phyloP scores from a whole-genome alignment of 2,329 filamentous ascomycete species.

The Metarhizium album region DNA sequence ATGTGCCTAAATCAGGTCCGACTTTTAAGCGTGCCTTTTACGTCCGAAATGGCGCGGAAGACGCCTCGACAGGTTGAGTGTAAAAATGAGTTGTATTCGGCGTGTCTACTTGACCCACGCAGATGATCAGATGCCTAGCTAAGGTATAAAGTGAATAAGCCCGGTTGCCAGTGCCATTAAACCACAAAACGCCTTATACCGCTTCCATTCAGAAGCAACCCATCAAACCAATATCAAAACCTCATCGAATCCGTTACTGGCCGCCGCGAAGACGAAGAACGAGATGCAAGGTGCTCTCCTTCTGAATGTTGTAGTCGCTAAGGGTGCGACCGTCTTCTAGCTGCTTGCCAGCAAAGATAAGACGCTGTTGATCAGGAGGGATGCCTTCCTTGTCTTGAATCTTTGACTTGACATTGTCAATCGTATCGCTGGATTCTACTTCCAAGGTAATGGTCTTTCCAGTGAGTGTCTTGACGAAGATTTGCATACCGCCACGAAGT shows the following conservation, averaged over 20 bases:
- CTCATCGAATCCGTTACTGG: conserved; percentile 20
- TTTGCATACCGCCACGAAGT: conserved; percentile 72
- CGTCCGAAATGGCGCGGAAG: too few species aligned
- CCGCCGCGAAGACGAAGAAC: conserved; percentile 87
- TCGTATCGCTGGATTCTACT: conserved; percentile 82
- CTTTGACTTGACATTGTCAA: conserved; percentile 95
- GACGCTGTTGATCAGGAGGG: conserved; percentile 86
- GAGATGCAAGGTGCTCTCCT: conserved; percentile 78
- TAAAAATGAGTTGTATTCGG: background rate
- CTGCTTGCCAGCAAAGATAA: conserved; percentile 96
- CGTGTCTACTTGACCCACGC: background rate
- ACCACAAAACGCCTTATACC: conserved; percentile 1
- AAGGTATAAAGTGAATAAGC: background rate
- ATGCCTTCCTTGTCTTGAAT: conserved; percentile 99
- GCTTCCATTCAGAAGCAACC: background rate
- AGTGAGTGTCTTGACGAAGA: conserved; percentile 72
- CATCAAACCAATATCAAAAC: background rate
- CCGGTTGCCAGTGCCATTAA: background rate
- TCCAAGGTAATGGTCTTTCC: conserved; percentile 92
- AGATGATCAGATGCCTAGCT: background rate
- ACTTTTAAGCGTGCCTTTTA: too few species aligned
- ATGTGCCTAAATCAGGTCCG: too few species aligned
- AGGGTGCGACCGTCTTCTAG: conserved; percentile 87
- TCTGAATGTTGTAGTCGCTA: conserved; percentile 92
- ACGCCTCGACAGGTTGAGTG: too few species aligned